Conservation (phyloP, 2,329 filamentous ascomycete genomes). For the Neocatenulostroma microsporum region DNA sequence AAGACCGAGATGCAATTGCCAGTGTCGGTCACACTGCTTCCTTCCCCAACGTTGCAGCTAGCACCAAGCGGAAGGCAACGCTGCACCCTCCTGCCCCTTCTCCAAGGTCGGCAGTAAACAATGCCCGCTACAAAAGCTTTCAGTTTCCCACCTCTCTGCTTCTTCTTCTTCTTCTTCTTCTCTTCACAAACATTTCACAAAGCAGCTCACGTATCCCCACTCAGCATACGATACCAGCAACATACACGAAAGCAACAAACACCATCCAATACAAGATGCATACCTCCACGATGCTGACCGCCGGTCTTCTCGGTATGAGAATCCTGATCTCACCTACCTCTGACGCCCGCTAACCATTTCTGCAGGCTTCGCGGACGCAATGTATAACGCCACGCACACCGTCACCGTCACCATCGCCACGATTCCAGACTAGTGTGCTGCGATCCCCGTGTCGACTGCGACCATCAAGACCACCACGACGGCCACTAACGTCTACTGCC, state of each 20-base stretch:
- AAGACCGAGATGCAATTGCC: too few relatives aligned
- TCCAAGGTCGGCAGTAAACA: too few relatives aligned
- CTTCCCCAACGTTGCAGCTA: background rate
- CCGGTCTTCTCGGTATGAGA: background rate
- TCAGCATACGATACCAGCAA: background rate
- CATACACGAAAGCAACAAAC: background rate
- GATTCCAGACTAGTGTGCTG: background rate
- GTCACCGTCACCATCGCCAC: background rate
- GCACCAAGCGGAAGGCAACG: background rate
- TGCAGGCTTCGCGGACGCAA: background rate
- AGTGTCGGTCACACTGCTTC: too few relatives aligned
- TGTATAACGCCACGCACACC: background rate
- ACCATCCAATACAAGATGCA: constrained; percentile 3
- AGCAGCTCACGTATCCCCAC: background rate
- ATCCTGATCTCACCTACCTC: too few relatives aligned
- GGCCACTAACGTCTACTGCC: too few relatives aligned
- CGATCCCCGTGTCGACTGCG: background rate
- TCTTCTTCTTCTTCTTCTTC: constrained; percentile 1
- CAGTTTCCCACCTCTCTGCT: background rate
- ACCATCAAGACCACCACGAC: background rate
- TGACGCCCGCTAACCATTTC: background rate
- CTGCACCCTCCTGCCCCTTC: background rate
- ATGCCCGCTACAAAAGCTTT: too few relatives aligned
- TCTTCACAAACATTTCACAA: background rate
- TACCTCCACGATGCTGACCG: background rate